Conservation (phyloP, 768 basidiomycete genomes). For the Agrocybe chaxingu region DNA sequence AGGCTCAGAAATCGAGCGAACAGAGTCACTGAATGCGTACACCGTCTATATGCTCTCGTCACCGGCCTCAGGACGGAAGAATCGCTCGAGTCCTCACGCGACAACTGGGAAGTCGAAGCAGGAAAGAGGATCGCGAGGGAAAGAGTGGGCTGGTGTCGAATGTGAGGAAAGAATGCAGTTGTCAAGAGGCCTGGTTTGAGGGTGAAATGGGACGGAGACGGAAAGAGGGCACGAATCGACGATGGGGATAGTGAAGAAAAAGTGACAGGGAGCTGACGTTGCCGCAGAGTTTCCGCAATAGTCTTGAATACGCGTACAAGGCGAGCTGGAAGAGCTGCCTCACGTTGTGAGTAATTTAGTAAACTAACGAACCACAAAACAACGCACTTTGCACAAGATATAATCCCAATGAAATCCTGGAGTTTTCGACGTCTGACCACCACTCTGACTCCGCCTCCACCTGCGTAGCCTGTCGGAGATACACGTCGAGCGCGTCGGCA, state of each 20-base stretch:
- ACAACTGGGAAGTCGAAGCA: conserved; percentile 4
- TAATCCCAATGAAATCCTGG: conserved; percentile 47
- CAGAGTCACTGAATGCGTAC: conserved; percentile 16
- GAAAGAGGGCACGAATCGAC: conserved; percentile 47
- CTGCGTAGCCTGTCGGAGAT: conserved; percentile 62
- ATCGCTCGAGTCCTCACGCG: background rate
- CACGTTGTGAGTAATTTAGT: conserved; percentile 4
- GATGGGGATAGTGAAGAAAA: conserved; percentile 44
- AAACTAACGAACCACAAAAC: conserved; percentile 7
- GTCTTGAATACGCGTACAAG: conserved; percentile 31
- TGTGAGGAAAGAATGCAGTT: conserved; percentile 66
- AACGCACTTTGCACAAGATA: conserved; percentile 80
- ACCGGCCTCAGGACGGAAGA: background rate
- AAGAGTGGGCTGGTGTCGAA: conserved; percentile 23
- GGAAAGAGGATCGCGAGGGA: conserved; percentile 18
- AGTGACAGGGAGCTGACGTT: conserved; percentile 42
- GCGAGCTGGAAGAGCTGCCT: conserved; percentile 44
- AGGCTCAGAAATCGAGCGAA: conserved; percentile 31
- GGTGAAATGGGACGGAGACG: conserved; percentile 34
- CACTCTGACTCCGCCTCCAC: conserved; percentile 79
- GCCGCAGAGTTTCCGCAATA: conserved; percentile 39
- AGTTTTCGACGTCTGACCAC: conserved; percentile 77
- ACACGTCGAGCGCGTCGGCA: conserved; percentile 58
- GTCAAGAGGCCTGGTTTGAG: conserved; percentile 50
- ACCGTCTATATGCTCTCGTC: background rate